Base-by-base conservation (phyloP, 495 filamentous ascomycete species). In the Rostrohypoxylon terebratum region DNA sequence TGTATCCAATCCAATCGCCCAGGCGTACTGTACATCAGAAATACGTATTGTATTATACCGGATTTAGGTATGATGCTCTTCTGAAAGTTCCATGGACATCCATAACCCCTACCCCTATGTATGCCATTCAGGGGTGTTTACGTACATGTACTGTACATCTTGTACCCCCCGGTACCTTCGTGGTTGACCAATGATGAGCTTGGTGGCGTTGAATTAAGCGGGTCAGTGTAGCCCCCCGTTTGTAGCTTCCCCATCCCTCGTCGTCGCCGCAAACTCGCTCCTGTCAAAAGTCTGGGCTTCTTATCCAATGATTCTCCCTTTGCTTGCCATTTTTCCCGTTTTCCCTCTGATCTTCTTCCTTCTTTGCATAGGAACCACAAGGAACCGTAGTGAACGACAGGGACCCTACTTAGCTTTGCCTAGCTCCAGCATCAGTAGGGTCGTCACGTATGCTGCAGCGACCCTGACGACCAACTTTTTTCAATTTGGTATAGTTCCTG, bases 261-360 rank as follows among this genome's bases (percentile, higher is more conserved):
- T 66, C 66, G 71, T 45, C 66, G 71, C 71, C 71, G 71, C 66
- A 66, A 73, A 66, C 54, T 73, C 38, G 13, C 54, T 67, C 51
- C 63, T 63, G 59, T 58, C 59, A 54, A 53, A 25, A 31, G 59
- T 71, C 68, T 75, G 14, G 59, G 59, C 40, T 59, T 75, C 36
- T 45, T 53, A 34, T 71, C 72, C 68, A 71, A 71, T 72, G 63
- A 25, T 57, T 71, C 21, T 18, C 9, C 14, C 25, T 66, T 25
- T 33, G 72, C 63, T 71, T 33, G 42, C 57, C 54, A 36, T 48
- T 59, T 60, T 53, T 61, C 23, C 57, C 54, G 31, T 48, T 59
- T 60, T 53, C 66, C 23, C 64, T 68, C 72, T 33, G 68, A 72
- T 75, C 72, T 75, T 60, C 64, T 70, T 59, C 72, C 23, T 67